Evolutionary conservation across 768 basidiomycete species (phyloP).

Genomic region (Russula griseocarnosa): DNA sequence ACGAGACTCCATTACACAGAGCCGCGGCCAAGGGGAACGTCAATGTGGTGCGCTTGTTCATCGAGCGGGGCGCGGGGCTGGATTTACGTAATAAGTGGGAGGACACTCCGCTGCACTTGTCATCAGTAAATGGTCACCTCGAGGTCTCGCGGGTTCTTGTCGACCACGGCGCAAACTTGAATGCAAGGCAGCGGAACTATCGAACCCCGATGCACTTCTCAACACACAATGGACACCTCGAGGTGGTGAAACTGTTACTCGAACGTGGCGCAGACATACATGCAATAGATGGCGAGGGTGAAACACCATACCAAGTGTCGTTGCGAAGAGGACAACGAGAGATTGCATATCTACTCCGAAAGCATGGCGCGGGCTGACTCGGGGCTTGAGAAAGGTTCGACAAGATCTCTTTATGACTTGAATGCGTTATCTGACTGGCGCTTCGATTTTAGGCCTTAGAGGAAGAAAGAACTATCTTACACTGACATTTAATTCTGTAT

Average conservation of each 20-base stretch:
- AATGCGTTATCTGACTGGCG: background rate
- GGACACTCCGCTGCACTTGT: background rate
- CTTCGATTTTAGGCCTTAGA: background rate
- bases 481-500: too few relatives aligned
- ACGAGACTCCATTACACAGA: background rate
- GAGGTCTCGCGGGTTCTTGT: background rate
- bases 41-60: background rate
- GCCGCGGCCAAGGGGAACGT: background rate
- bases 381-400: background rate
- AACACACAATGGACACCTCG: too few relatives aligned
- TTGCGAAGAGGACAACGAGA: background rate
- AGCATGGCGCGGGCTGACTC: background rate
- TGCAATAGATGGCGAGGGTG: background rate
- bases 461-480: too few relatives aligned
- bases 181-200: background rate
- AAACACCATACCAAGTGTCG: background rate
- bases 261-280: too few relatives aligned
- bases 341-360: background rate
- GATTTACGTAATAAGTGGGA: background rate
- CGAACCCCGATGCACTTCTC: too few relatives aligned
- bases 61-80: background rate
- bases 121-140: background rate
- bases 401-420: background rate
- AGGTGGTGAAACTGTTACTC: too few relatives aligned
- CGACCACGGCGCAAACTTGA: slow-evolving; percentile 4